Evolutionary conservation across 257 asterid genomes (phyloP).

Genomic region (Ballota nigra): DNA sequence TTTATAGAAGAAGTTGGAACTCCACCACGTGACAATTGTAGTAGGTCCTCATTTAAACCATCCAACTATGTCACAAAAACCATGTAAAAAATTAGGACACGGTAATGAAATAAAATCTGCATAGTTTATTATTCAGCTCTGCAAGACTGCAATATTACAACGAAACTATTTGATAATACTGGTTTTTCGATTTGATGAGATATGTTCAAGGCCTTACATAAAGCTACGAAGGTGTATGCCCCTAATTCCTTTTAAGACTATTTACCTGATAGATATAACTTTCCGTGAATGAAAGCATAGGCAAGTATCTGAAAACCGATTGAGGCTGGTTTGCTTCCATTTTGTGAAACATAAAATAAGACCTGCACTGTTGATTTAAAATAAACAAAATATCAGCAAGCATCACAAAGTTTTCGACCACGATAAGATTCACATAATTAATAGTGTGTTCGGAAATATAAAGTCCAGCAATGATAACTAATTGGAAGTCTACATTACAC

Average conservation of each 20-base stretch:
- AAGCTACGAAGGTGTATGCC: not conserved
- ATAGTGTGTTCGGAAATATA: not conserved
- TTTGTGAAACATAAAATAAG: slow-evolving; percentile 85
- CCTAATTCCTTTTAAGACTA: slow-evolving; percentile 3
- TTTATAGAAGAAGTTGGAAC: slow-evolving; percentile 25
- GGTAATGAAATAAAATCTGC: not conserved
- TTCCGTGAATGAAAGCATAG: slow-evolving; percentile 85
- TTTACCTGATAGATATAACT: slow-evolving; percentile 90
- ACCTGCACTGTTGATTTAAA: slow-evolving; percentile 68
- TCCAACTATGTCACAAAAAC: slow-evolving; percentile 65
- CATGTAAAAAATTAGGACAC: slow-evolving; percentile 21
- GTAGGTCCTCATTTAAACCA: slow-evolving; percentile 67
- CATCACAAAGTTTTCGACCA: slow-evolving; percentile 3
- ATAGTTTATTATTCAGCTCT: not conserved
- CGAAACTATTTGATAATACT: not conserved
- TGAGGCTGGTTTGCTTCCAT: slow-evolving; percentile 68
- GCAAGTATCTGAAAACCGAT: slow-evolving; percentile 68
- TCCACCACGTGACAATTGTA: slow-evolving; percentile 39
- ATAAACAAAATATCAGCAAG: slow-evolving; percentile 13
- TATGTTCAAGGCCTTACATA: not conserved
- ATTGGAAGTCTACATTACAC: not conserved
- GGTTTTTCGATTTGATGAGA: slow-evolving; percentile 13
- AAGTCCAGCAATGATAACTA: not conserved
- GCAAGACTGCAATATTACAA: not conserved
- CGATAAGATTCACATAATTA: slow-evolving; percentile 11